These are phyloP conservation scores for Stemphylium beticola DNA, from an alignment of 2,329 filamentous ascomycete genomes.

Conservation along the genomic window DNA sequence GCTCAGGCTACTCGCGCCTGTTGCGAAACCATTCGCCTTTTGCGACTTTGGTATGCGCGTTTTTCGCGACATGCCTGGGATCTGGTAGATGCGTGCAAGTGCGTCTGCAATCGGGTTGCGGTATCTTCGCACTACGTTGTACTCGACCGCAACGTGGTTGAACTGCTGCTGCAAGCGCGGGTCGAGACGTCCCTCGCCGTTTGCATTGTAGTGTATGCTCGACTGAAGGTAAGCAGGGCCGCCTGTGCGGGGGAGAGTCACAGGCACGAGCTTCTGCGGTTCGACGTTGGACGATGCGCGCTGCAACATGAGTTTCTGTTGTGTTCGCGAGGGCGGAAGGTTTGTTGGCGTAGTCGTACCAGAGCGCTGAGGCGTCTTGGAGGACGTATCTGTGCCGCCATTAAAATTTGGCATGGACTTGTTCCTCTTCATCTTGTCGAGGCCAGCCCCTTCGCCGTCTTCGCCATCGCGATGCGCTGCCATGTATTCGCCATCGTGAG, in stretches of 20 bases:
- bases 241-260: constrained; percentile 46
- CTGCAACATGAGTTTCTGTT: constrained; percentile 78
- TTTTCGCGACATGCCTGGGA: constrained; percentile 55
- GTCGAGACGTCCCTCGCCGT: constrained; percentile 56
- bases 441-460: constrained; percentile 24
- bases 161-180: constrained; percentile 69
- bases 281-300: constrained; percentile 75
- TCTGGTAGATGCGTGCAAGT: constrained; percentile 60
- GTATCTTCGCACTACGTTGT: constrained; percentile 74
- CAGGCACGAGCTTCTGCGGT: constrained; percentile 58
- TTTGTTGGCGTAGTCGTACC: constrained; percentile 50
- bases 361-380: constrained; percentile 39
- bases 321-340: constrained; percentile 65
- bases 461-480: constrained; percentile 34
- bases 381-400: constrained; percentile 36
- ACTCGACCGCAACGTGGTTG: constrained; percentile 74
- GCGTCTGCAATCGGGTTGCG: constrained; percentile 73
- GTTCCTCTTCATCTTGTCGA: constrained; percentile 46
- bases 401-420: constrained; percentile 48
- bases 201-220: constrained; percentile 45
- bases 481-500: constrained; percentile 48
- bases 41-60: constrained; percentile 25
- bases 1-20: constrained; percentile 39
- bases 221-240: constrained; percentile 43
- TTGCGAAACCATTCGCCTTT: constrained; percentile 34